These are phyloP conservation scores for Colletotrichum trifolii DNA, from an alignment of 2,329 filamentous ascomycete species.

Conservation along the genomic window DNA sequence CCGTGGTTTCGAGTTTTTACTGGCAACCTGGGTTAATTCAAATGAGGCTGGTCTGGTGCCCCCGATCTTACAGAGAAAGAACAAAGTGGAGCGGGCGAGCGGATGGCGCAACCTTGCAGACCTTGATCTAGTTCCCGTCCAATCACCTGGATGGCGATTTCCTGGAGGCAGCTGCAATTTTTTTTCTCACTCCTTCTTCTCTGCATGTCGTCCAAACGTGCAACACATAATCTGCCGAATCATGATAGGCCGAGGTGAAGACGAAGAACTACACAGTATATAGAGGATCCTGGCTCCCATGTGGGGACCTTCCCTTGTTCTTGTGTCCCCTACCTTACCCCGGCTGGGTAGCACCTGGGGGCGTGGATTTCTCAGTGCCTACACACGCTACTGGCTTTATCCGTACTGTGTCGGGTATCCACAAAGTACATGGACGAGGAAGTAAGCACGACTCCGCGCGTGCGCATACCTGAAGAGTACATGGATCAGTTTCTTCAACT, in stretches of 20 bases:
- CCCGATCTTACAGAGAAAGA: not conserved
- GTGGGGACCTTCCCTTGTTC: conserved; percentile 28
- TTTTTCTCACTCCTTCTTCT: not conserved
- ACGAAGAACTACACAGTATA: conserved; percentile 10
- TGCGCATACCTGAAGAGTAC: too few relatives aligned
- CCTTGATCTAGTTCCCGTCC: conserved; percentile 4
- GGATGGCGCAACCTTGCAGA: not conserved
- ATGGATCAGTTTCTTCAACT: too few relatives aligned
- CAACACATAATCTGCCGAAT: conserved; percentile 23
- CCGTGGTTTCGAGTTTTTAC: conserved; percentile 30
- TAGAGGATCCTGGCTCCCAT: conserved; percentile 23
- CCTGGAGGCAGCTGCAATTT: conserved; percentile 6
- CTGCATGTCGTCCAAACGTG: not conserved
- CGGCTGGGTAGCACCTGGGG: conserved; percentile 6
- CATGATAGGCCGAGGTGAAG: conserved; percentile 32
- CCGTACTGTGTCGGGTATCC: too few relatives aligned
- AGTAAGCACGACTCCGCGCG: too few relatives aligned
- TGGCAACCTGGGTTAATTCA: conserved; percentile 24
- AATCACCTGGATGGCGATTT: not conserved
- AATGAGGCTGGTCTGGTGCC: conserved; percentile 21
- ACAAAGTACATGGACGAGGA: too few relatives aligned
- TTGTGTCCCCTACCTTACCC: conserved; percentile 13
- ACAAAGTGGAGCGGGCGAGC: conserved; percentile 14
- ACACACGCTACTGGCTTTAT: not conserved
- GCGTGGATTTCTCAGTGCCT: not conserved